Base-by-base conservation (phyloP, 2,329 filamentous ascomycete species). In the Cyphellophora attinorum region DNA sequence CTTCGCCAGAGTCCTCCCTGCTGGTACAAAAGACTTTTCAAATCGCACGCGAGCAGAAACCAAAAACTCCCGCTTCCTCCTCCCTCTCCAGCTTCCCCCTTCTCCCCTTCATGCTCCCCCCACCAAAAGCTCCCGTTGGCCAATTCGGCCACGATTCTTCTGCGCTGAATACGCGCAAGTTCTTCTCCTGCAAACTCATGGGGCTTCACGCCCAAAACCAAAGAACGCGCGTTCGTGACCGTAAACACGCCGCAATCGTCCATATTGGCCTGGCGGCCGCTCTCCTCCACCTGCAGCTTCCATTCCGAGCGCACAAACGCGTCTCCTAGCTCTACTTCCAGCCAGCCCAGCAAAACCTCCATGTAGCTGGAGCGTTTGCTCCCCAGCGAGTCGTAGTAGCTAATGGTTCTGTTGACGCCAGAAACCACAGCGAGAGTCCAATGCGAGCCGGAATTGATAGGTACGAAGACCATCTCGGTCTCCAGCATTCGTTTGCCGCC, bases 231-330 rank as follows among this genome's bases (percentile, higher is more conserved):
- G 4, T 60, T 67, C 6, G 64, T 65, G 13, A 67, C 51, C 13
- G 65, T 54, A 41, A 68, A 69, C 3, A 67, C 64, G n/a, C 65
- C 65, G 38, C 65, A 69, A 39, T 69, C 65, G 34, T 57, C 60
- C 17, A 57, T 57, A 39, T 69, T 69, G 37, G 60, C 46, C 40
- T 69, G 65, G 37, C 55, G 55, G 5, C 65, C 64, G 5, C 61
- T 63, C 19, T 45, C 35, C 8, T 45, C 49, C 13, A 21, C 28
- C 5, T 29, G 38, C 5, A 46, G 27, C 2, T 59, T 59, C 65
- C 65, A 69, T 36, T 68, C 62, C 2, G 56, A 51, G 19, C 62
- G 60, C 13, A 55, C 47, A 39, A 54, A 68, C 14, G 47, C 47
- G 6, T 46, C 21, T 3, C 58, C 58, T 21, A 69, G 51, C 46